Evolutionary conservation across 148 eudicot species (phyloP).

Genomic region (Chenopodium suecicum): DNA sequence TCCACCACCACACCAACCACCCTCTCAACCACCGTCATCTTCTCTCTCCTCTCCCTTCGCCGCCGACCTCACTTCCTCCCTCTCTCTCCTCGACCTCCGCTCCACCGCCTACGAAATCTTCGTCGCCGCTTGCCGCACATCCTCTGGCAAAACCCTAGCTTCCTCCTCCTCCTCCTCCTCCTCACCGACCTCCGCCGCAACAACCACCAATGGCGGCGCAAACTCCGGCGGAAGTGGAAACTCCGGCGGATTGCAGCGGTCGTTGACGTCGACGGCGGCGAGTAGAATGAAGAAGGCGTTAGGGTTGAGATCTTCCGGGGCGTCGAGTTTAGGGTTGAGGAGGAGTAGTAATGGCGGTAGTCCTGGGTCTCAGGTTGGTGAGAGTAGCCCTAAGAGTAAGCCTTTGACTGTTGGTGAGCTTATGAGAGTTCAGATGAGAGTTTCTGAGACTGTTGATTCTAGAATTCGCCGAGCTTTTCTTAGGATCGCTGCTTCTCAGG

Average conservation of each 20-base stretch:
- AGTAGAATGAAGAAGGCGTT: constrained; percentile 87
- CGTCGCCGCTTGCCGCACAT: constrained; percentile 80
- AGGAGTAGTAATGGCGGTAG: constrained; percentile 30
- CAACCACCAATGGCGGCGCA: constrained; percentile 26
- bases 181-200: constrained; percentile 19
- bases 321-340: constrained; percentile 43
- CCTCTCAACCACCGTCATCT: constrained; percentile 25
- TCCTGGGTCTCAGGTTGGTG: constrained; percentile 23
- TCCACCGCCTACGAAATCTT: constrained; percentile 86
- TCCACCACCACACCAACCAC: constrained; percentile 34
- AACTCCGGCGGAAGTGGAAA: constrained; percentile 17
- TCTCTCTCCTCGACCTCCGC: constrained; percentile 76
- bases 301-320: constrained; percentile 64
- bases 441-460: constrained; percentile 69
- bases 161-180: constrained; percentile 25
- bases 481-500: constrained; percentile 92
- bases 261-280: constrained; percentile 75
- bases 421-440: constrained; percentile 86
- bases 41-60: constrained; percentile 71
- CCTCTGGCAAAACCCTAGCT: constrained; percentile 68
- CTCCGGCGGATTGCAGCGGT: constrained; percentile 41
- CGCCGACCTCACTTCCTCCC: constrained; percentile 56
- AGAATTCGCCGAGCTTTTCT: constrained; percentile 77
- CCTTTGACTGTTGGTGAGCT: constrained; percentile 83
- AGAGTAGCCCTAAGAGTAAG: constrained; percentile 35